Conservation (phyloP, 352 stramenopile genomes). For the Paralagenidium karlingii region DNA sequence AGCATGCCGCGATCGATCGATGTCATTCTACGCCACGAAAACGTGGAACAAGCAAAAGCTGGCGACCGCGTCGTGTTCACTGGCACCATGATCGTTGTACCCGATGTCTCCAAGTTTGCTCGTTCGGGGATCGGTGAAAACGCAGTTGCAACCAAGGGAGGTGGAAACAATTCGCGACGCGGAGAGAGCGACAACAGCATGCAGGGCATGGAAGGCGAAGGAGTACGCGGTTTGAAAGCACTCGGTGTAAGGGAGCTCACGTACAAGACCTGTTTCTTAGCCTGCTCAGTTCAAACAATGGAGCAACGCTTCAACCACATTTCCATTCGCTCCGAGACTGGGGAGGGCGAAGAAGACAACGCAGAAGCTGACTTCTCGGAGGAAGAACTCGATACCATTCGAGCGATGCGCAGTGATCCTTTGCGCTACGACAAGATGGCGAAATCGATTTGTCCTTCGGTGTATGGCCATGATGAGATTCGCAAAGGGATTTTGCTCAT, state of each 20-base stretch:
- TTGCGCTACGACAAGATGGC: constrained; percentile 90
- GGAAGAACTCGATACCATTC: constrained; percentile 88
- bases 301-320: constrained; percentile 81
- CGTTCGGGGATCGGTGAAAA: constrained; percentile 52
- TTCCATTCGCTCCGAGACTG: constrained; percentile 67
- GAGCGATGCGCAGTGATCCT: constrained; percentile 83
- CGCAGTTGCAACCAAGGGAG: constrained; percentile 30
- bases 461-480: constrained; percentile 97
- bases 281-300: constrained; percentile 89
- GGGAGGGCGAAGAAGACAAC: constrained; percentile 27
- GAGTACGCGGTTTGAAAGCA: constrained; percentile 90
- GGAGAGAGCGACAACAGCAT: constrained; percentile 53
- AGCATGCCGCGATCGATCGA: constrained; percentile 96
- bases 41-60: constrained; percentile 95
- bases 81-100: constrained; percentile 92
- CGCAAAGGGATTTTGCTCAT: constrained; percentile 93
- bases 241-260: constrained; percentile 96
- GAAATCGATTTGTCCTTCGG: constrained; percentile 90
- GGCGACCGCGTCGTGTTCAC: constrained; percentile 94
- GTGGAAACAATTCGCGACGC: constrained; percentile 10
- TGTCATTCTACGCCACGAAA: constrained; percentile 95
- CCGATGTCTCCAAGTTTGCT: constrained; percentile 89
- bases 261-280: constrained; percentile 97
- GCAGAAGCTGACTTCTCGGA: constrained; percentile 70
- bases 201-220: constrained; percentile 76